Conservation (phyloP, 495 filamentous ascomycete genomes). For the Trichoderma virens region DNA sequence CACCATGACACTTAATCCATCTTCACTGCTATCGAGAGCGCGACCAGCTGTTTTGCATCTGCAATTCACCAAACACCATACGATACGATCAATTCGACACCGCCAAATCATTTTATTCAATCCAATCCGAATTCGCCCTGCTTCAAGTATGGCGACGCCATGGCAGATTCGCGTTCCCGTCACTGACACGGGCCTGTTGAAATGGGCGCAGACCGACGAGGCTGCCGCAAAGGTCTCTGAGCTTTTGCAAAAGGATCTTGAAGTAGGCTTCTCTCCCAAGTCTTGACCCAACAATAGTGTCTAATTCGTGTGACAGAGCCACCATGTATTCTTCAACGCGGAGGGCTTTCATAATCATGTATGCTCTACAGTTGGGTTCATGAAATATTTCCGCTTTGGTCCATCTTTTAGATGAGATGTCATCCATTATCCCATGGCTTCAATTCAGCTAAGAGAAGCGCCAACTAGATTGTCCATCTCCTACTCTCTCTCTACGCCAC, state of each 20-base stretch:
- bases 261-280: constrained; percentile 14
- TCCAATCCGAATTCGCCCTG: background rate
- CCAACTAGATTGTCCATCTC: constrained; percentile 61
- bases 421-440: background rate
- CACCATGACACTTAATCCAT: background rate
- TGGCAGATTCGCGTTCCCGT: constrained; percentile 51
- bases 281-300: background rate
- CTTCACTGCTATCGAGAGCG: background rate
- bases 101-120: background rate
- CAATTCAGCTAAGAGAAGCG: constrained; percentile 30
- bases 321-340: constrained; percentile 74
- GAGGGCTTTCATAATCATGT: constrained; percentile 59
- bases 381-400: background rate
- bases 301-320: constrained; percentile 27
- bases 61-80: background rate
- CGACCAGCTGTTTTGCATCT: background rate
- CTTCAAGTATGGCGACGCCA: constrained; percentile 53
- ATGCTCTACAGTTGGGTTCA: constrained; percentile 10
- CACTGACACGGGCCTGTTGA: constrained; percentile 51
- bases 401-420: constrained; percentile 10
- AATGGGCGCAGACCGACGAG: constrained; percentile 43
- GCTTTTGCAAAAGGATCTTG: constrained; percentile 66
- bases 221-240: constrained; percentile 53
- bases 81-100: background rate
- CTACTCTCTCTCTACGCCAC: constrained; percentile 69